Percentiles rank a stretch among this genome's conserved stretches.
These are phyloP conservation scores for Ceratobasidium sp. DNA, from an alignment of 1,284 basidiomycete genomes.

Conservation along the genomic window DNA sequence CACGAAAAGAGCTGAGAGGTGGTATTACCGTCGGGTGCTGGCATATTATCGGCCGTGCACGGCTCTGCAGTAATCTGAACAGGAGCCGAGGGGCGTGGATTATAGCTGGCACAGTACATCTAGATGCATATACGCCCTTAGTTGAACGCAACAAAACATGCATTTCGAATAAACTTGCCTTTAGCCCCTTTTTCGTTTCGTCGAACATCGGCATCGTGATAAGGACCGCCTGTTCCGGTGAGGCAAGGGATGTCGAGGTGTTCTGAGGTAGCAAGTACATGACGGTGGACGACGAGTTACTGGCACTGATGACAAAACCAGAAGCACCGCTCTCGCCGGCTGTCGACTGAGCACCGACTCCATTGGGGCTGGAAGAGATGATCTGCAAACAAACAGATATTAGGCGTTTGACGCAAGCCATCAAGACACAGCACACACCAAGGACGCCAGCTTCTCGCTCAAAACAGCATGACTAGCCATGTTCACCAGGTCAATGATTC, in stretches of 20 bases:
- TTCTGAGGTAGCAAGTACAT: conserved; percentile 31
- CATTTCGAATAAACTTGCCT: background rate
- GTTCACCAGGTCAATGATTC: conserved; percentile 25
- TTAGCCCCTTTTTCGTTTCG: conserved; percentile 4
- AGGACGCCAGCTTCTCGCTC: conserved; percentile 27
- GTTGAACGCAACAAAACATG: background rate
- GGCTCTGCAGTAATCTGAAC: conserved; percentile 19
- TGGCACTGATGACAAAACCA: conserved; percentile 14
- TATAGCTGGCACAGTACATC: conserved; percentile 35
- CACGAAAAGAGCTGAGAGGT: conserved; percentile 29
- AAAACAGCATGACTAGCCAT: conserved; percentile 6
- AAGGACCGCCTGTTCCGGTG: conserved; percentile 20
- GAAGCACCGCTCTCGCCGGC: background rate
- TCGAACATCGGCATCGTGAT: conserved; percentile 26
- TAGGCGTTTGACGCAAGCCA: background rate
- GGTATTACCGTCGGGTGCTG: background rate
- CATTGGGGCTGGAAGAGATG: conserved; percentile 15
- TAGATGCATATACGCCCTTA: background rate
- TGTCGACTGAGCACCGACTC: background rate
- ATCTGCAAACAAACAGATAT: conserved; percentile 4
- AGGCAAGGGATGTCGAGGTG: conserved; percentile 1
- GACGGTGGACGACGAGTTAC: conserved; percentile 22
- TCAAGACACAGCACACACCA: conserved; percentile 1
- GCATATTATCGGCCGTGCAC: background rate
- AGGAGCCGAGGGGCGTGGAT: conserved; percentile 4